Evolutionary conservation across 2,329 filamentous ascomycete species (phyloP), one percentile per base, ranked within the genome.

Genomic region (Fusarium sarcochroum): DNA sequence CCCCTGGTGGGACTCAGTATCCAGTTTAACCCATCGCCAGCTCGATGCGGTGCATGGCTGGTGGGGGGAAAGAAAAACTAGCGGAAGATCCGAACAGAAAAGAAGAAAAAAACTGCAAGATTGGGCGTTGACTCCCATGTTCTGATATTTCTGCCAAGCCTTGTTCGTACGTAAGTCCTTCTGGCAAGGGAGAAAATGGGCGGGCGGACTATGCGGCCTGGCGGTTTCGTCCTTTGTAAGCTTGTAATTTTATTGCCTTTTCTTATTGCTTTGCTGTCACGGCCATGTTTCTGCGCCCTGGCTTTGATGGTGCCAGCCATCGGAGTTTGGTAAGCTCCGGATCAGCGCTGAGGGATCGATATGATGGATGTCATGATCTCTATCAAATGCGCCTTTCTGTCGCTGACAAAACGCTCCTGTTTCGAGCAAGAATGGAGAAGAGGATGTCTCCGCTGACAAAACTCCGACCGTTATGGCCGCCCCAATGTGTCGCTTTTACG

Each of bases 391-490:
- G 49, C 53, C 49, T 46, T 42, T 45, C 32, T 37, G 4, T 62
- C 44, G 34, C 49, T 66, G 46, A 62, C 62, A 66, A 21, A 47
- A 47, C 38, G 46, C 30, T 47, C 38, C 32, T 51, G 38, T 32
- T 51, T 35, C n/a, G 34, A 35, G 17, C 34, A 35, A 46, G 27
- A 47, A 59, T 25, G 37, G 34, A 42, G 46, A 37, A 48, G 42
- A 42, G 34, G 38, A 50, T 42, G 30, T 53, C 49, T 56, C 66
- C 58, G 62, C 66, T 69, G 62, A 67, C 66, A 69, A 69, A 57
- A 52, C 48, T 23, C 46, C 49, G 41, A 50, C 48, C 42, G 56
- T 68, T 69, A 32, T 32, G 15, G 32, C 53, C 46, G 66, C 57
- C 54, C 56, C 40, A 54, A 58, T 68, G 41, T 56, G 66, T 45